Evolutionary conservation across 768 basidiomycete species (phyloP), one percentile per base, ranked within the genome.

Genomic region (Rhizopogon roseolus): DNA sequence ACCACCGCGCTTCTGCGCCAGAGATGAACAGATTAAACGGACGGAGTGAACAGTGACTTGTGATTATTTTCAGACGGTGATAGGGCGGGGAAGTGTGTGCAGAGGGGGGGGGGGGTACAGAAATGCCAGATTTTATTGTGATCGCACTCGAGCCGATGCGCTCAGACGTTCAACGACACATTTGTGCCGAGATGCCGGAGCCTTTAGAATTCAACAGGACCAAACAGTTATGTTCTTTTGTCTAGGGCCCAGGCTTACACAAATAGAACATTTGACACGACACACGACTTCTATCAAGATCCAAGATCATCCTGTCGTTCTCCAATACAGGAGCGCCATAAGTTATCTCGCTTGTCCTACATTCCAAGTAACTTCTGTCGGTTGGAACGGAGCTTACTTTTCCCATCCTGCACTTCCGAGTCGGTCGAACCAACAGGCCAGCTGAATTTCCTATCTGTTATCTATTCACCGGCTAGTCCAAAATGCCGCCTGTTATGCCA

Each of bases 401-500:
- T 22, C 22, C 22, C 32, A 7, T 34, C 7, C 13, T 34, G 7
- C 45, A 46, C 13, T 3, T 4, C 6, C 19, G 14, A 10, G 19
- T 34, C 19, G 42, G 43, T 51, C 22, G n/a, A 40, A 51, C 25
- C 27, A 10, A 7, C 36, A 40, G 5, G 39, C 17, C 40, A 17
- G 28, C 43, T 27, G 41, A n/a, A 45, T 46, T 13, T 41, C 16
- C 13, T 10, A 9, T 25, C 14, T 28, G 10, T 5, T 11, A 7
- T 9, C 25, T 46, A 27, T 3, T 9, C 17, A 19, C 16, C 36
- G 41, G 41, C 11, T 37, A 39, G 22, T 14, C 37, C 37, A 50
- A 56, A 55, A 73, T 72, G 72, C 58, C 74, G 56, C 63, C 64
- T 43, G 60, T 60, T 60, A 60, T 77, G 45, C 66, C 68, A 36